phyloP scores from a whole-genome alignment of 2,329 filamentous ascomycete genomes.

The Zasmidium angulare region DNA sequence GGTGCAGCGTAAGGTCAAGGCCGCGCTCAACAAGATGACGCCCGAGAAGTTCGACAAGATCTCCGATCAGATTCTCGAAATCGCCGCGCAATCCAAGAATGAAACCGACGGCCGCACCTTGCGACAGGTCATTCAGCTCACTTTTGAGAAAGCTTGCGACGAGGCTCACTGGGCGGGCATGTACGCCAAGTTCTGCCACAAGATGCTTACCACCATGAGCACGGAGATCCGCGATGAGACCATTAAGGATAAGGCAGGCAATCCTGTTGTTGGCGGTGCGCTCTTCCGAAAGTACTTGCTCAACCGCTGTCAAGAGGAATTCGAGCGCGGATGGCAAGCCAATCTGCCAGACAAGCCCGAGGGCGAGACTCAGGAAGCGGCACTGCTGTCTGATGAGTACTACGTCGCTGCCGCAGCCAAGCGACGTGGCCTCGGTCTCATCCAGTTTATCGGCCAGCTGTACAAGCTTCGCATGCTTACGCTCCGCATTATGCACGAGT shows the following conservation, averaged over 20 bases:
- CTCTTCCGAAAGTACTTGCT: slow-evolving; percentile 98
- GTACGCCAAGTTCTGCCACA: slow-evolving; percentile 98
- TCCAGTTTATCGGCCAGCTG: slow-evolving; percentile 98
- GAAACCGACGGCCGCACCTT: slow-evolving; percentile 92
- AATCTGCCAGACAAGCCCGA: slow-evolving; percentile 79
- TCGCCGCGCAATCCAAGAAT: slow-evolving; percentile 92
- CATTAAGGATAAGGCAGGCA: slow-evolving; percentile 85
- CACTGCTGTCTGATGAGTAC: slow-evolving; percentile 92
- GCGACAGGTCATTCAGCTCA: slow-evolving; percentile 96
- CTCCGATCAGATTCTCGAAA: slow-evolving; percentile 85
- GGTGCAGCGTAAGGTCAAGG: slow-evolving; percentile 99
- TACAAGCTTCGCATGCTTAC: slow-evolving; percentile 99
- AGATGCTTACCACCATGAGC: slow-evolving; percentile 95
- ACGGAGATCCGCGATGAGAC: slow-evolving; percentile 92
- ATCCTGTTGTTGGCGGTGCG: slow-evolving; percentile 86
- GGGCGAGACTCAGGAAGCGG: slow-evolving; percentile 68
- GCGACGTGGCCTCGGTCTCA: slow-evolving; percentile 92
- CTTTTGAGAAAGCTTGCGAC: slow-evolving; percentile 98
- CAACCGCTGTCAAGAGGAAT: slow-evolving; percentile 98
- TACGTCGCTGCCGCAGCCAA: slow-evolving; percentile 92
- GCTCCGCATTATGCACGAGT: slow-evolving; percentile 99
- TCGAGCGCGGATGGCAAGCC: slow-evolving; percentile 94
- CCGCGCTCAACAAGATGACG: slow-evolving; percentile 98
- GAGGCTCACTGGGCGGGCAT: slow-evolving; percentile 98
- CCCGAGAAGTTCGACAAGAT: slow-evolving; percentile 98